A percentile compares a stretch with the other conserved stretches of the same genome.
Evolutionary conservation across 2,329 filamentous ascomycete species (phyloP).

Genomic region (Chalara sp.): DNA sequence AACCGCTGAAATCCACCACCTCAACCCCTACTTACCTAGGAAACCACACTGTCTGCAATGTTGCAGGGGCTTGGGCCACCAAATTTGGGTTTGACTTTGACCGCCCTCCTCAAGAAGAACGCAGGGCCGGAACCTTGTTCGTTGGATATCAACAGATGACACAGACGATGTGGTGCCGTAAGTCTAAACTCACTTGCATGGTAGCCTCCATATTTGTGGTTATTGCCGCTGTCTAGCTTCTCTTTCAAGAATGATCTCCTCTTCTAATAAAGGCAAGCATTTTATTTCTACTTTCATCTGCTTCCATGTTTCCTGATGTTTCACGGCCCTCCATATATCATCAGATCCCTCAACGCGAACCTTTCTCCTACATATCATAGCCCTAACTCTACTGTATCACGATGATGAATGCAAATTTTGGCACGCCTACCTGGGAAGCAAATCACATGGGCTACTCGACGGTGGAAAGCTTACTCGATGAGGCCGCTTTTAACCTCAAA

Average conservation of each 20-base stretch:
- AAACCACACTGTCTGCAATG: conserved; percentile 3
- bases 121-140: conserved; percentile 15
- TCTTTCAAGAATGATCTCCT: conserved; percentile 18
- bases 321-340: conserved; percentile 1
- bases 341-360: no score
- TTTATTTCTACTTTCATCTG: conserved; percentile 5
- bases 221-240: conserved; percentile 24
- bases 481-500: conserved; percentile 38
- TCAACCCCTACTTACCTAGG: no score
- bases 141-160: conserved; percentile 26
- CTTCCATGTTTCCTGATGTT: conserved; percentile 9
- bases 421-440: conserved; percentile 11
- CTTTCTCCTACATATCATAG: neutral
- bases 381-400: conserved; percentile 1
- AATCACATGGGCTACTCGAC: conserved; percentile 27
- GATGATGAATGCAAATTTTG: conserved; percentile 21
- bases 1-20: neutral
- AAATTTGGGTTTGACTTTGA: conserved; percentile 21
- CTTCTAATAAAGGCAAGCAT: conserved; percentile 10
- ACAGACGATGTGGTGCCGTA: conserved; percentile 27
- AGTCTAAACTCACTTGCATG: conserved; percentile 25
- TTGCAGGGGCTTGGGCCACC: conserved; percentile 17
- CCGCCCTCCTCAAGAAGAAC: conserved; percentile 20
- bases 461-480: conserved; percentile 41
- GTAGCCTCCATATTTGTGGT: conserved; percentile 23